Evolutionary conservation across 345 rosid species (phyloP).

Genomic region (Acer saccharum): DNA sequence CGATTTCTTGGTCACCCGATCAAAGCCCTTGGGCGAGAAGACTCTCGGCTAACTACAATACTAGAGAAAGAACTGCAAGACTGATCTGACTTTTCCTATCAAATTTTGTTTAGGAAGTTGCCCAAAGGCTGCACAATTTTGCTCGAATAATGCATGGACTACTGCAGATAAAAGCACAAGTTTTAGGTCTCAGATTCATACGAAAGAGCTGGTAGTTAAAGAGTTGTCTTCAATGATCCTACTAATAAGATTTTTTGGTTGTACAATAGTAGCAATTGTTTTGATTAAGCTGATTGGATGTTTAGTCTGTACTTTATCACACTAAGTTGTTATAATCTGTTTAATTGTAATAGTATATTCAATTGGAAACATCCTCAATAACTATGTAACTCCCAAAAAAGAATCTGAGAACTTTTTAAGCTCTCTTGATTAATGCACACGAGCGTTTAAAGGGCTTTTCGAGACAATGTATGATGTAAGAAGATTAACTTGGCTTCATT

Average conservation of each 20-base stretch:
- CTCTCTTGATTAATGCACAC: background rate
- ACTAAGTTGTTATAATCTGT: background rate
- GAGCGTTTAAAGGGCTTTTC: background rate
- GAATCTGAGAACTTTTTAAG: background rate
- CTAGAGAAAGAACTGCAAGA: background rate
- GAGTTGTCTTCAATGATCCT: background rate
- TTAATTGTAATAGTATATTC: background rate
- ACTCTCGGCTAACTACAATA: constrained; percentile 43
- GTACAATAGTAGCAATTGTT: background rate
- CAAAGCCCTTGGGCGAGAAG: constrained; percentile 60
- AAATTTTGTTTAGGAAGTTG: background rate
- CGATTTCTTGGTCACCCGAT: constrained; percentile 63
- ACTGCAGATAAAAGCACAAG: background rate
- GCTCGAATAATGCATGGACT: background rate
- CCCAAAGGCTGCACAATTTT: background rate
- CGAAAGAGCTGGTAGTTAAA: background rate
- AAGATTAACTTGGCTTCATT: background rate
- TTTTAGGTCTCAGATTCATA: background rate
- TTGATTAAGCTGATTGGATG: background rate
- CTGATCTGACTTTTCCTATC: background rate
- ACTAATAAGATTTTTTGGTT: background rate
- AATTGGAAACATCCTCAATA: background rate
- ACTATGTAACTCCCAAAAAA: background rate
- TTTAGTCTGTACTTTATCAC: background rate
- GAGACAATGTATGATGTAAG: background rate